Base-by-base conservation (phyloP, 139 green algal genomes). In the Astrephomene gubernaculifera region DNA sequence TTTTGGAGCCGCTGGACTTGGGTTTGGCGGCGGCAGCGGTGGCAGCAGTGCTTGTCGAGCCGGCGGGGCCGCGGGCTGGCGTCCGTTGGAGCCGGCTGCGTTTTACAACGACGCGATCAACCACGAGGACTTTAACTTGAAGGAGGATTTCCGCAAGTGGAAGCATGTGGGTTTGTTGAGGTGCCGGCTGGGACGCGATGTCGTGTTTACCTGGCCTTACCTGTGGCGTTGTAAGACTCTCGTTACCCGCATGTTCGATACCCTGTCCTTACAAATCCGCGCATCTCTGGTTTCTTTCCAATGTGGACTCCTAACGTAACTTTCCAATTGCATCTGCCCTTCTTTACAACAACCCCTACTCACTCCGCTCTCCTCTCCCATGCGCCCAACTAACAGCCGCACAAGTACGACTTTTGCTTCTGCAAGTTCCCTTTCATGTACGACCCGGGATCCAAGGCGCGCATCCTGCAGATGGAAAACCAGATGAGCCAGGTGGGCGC, bases 21-120 rank as follows among this genome's bases (percentile, higher is more conserved):
- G 36, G 21, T n/a, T 25, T 31, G 35, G 73, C 31, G 17, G 52
- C 21, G 73, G 74, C 39, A 27, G 27, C 31, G 24, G 74, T 27
- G 14, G 54, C 35, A 8, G 73, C 6, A 35, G 52, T 10, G 12
- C 68, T 22, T n/a, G n/a, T n/a, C n/a, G n/a, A n/a, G n/a, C 31
- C 12, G 68, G 38, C 2, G 1, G 8, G 21, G 60, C 39, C 24
- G 60, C 76, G 29, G 76, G 76, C 2, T 83, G 60, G 29, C 73
- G 75, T 14, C 73, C 83, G 8, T 39, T 94, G 36, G 75, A 85
- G 1, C 87, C 88, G 36, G 43, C 83, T 22, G 87, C 90, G 24
- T 97, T 97, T 67, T 96, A 96, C 82, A 95, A 96, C 73, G 93
- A 96, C 78, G 94, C 94, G 0, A 86, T 97, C 52, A 97, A 97